Conservation (phyloP, 2,329 filamentous ascomycete species). For the Cadophora luteo-olivacea region DNA sequence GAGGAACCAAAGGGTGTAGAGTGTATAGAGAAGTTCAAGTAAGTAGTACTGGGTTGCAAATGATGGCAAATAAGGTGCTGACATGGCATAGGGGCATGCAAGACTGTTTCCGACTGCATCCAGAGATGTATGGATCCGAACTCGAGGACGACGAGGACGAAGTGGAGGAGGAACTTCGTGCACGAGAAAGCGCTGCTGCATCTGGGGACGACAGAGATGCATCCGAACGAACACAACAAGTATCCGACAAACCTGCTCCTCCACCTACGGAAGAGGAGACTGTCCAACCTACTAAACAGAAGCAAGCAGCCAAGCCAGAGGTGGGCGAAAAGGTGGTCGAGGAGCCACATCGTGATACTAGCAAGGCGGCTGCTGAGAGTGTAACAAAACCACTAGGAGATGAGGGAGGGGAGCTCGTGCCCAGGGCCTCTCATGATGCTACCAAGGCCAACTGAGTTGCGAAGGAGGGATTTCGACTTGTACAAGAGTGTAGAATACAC, state of each 20-base stretch:
- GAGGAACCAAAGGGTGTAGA: conserved; percentile 98
- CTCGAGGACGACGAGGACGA: conserved; percentile 79
- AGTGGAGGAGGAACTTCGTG: conserved; percentile 42
- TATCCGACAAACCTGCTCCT: conserved; percentile 7
- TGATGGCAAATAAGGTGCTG: conserved; percentile 16
- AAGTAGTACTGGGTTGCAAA: conserved; percentile 48
- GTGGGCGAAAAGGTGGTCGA: conserved; percentile 27
- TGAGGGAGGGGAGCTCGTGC: conserved; percentile 53
- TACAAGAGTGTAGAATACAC: conserved; percentile 37
- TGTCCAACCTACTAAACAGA: conserved; percentile 10
- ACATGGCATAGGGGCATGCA: conserved; percentile 80
- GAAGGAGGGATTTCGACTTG: conserved; percentile 21
- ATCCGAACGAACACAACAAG: conserved; percentile 16
- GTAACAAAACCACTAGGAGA: conserved; percentile 24
- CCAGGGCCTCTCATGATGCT: conserved; percentile 57
- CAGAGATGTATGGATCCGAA: conserved; percentile 91
- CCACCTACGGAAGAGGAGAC: conserved; percentile 20
- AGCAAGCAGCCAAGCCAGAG: not conserved
- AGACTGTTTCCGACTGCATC: conserved; percentile 91
- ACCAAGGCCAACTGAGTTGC: conserved; percentile 32
- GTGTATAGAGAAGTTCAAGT: conserved; percentile 98
- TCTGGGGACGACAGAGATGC: conserved; percentile 21
- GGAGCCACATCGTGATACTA: conserved; percentile 42
- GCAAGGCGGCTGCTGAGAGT: conserved; percentile 33
- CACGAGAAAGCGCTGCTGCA: conserved; percentile 34